phyloP scores from a whole-genome alignment of 1,284 basidiomycete species.

The Athelia psychrophila region DNA sequence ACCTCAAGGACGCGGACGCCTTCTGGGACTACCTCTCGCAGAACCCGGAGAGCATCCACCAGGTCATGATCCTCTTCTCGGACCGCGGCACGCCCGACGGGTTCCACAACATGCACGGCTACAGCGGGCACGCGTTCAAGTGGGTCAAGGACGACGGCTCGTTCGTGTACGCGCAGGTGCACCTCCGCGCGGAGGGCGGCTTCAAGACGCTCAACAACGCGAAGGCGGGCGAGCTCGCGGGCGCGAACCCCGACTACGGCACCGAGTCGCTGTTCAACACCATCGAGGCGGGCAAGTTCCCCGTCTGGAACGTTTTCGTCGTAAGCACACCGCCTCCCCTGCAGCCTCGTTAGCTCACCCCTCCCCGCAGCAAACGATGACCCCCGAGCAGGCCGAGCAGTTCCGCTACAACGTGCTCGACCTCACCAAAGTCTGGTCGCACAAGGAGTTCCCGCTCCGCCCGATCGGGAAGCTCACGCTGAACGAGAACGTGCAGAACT shows the following conservation, averaged over 20 bases:
- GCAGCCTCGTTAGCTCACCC: no score
- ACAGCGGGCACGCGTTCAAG: conserved; percentile 93
- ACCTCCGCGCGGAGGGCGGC: conserved; percentile 73
- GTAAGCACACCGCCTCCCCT: conserved; percentile 32
- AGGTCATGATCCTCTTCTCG: conserved; percentile 86
- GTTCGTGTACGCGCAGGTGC: conserved; percentile 84
- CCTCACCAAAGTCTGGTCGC: conserved; percentile 89
- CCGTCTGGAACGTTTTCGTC: conserved; percentile 78
- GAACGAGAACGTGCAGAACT: conserved; percentile 85
- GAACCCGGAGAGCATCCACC: conserved; percentile 91
- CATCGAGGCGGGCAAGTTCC: conserved; percentile 77
- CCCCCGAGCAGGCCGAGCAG: conserved; percentile 83
- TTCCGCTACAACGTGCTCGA: conserved; percentile 90
- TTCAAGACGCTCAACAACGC: conserved; percentile 74
- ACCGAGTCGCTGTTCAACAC: conserved; percentile 75
- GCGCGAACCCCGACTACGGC: conserved; percentile 81
- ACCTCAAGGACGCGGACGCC: conserved; percentile 79
- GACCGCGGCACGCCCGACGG: conserved; percentile 92
- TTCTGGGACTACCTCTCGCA: conserved; percentile 91
- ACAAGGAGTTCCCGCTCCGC: conserved; percentile 82
- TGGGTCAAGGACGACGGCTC: conserved; percentile 80
- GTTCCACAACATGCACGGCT: conserved; percentile 83
- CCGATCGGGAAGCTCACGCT: conserved; percentile 84
- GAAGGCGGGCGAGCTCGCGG: conserved; percentile 54
- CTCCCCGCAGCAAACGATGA: conserved; percentile 92